Evolutionary conservation across 768 basidiomycete species (phyloP).

Genomic region (Tylopilus intermedius): DNA sequence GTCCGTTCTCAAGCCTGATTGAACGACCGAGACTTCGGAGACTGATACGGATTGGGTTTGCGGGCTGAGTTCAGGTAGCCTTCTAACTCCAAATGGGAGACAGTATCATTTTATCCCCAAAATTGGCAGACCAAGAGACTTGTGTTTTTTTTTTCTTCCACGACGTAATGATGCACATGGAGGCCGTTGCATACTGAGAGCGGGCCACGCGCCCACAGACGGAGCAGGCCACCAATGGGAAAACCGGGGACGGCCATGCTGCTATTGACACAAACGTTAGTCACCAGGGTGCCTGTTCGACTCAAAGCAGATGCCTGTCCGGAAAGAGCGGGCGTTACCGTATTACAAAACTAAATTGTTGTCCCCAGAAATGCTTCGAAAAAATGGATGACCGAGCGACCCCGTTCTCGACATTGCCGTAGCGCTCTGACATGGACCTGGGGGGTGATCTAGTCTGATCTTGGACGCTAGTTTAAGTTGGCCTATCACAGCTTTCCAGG

Average conservation of each 20-base stretch:
- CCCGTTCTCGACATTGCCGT: slow-evolving; percentile 24
- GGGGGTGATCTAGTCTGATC: slow-evolving; percentile 2
- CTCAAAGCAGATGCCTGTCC: neutral
- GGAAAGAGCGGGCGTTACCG: slow-evolving; percentile 2
- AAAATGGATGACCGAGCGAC: slow-evolving; percentile 15
- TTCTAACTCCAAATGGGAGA: slow-evolving; percentile 24
- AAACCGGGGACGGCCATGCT: slow-evolving; percentile 3
- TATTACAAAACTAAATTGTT: neutral
- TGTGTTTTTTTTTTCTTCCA: slow-evolving; percentile 6
- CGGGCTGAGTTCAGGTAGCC: slow-evolving; percentile 11
- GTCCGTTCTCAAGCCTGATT: slow-evolving; percentile 19
- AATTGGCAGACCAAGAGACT: neutral
- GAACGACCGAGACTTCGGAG: slow-evolving; percentile 18
- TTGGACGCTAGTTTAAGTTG: slow-evolving; percentile 5
- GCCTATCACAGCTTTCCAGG: slow-evolving; percentile 4
- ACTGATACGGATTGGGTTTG: slow-evolving; percentile 23
- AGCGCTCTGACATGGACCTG: neutral
- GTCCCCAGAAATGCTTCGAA: slow-evolving; percentile 9
- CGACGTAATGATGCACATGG: slow-evolving; percentile 23
- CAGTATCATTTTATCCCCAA: slow-evolving; percentile 11
- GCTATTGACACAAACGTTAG: neutral
- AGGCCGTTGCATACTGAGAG: neutral
- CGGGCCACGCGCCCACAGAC: neutral
- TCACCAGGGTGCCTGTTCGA: slow-evolving; percentile 1
- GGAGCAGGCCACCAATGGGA: slow-evolving; percentile 6